Evolutionary conservation across 257 asterid genomes (phyloP), one percentile per base, ranked within the genome.

Genomic region (Jasminum sambac): DNA sequence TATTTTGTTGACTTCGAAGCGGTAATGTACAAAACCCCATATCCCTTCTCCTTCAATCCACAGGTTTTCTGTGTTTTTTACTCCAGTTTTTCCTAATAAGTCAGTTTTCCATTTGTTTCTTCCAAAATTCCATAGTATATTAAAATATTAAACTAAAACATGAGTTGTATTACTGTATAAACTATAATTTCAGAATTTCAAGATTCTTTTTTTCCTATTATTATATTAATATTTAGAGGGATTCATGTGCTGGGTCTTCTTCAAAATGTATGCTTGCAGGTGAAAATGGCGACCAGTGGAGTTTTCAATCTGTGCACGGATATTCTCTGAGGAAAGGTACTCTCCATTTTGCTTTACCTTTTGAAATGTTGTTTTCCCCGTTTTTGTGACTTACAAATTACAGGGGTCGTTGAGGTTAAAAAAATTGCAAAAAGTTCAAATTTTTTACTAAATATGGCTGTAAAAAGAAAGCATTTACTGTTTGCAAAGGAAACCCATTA

Each of bases 51-150:
- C 90, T 78, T 75, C 84, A 82, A 72, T 82, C 80, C 86, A 85
- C 96, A 76, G 87, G 85, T 85, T 74, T 87, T 74, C 74, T 80
- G 87, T 79, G 86, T 81, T 80, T 80, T 70, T 65, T 64, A 70
- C 42, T 66, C 43, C 68, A 55, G 61, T 72, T 65, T 76, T 82
- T 67, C 81, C 86, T 66, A 77, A 66, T n/a, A 81, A 81, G 84
- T 80, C 86, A 68, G 77, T 65, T 80, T 78, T 70, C 44, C 21
- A 63, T 50, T 79, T 84, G 86, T 81, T 86, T 76, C 23, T 39
- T 40, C 40, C 82, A 76, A 68, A 70, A 74, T 70, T 61, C 67
- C 70, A 17, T 66, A 50, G 44, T 66, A 70, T 59, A 44, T 61
- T 52, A 60, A 42, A 55, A 58, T 66, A 24, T 39, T 55, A 60